Conservation (phyloP, 495 filamentous ascomycete genomes). For the Lophiostoma macrostomum region DNA sequence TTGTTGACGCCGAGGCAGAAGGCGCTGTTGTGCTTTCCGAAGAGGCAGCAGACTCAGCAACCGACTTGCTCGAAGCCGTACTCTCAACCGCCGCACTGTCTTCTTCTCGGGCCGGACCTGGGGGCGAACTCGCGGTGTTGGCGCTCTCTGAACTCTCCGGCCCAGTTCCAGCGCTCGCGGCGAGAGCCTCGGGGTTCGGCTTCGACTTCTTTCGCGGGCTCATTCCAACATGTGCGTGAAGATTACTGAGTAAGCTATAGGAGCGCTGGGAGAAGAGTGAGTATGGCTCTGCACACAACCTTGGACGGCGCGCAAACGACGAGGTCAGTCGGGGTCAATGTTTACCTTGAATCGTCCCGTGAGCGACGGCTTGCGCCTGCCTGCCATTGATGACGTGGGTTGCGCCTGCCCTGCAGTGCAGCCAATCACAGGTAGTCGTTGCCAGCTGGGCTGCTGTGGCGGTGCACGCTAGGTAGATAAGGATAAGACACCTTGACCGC, state of each 20-base stretch:
- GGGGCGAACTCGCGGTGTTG: not conserved
- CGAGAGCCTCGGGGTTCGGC: conserved; percentile 34
- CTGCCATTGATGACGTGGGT: not conserved
- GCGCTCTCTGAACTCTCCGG: not conserved
- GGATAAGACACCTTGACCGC: too few species aligned
- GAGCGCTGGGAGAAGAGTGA: not conserved
- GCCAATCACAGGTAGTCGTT: not conserved
- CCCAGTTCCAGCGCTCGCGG: not conserved
- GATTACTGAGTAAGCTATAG: conserved; percentile 6
- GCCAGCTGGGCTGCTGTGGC: too few species aligned
- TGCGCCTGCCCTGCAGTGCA: not conserved
- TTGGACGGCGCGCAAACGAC: not conserved
- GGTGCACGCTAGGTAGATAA: too few species aligned
- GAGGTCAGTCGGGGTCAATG: too few species aligned
- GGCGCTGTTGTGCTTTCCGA: not conserved
- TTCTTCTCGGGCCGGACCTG: not conserved
- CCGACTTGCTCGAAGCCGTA: conserved; percentile 6
- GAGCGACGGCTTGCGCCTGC: too few species aligned
- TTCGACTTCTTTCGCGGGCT: conserved; percentile 41
- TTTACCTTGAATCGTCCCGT: too few species aligned
- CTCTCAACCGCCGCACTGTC: too few species aligned
- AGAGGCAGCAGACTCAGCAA: not conserved
- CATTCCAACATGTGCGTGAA: conserved; percentile 21
- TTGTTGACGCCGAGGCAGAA: not conserved
- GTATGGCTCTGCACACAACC: not conserved